Base-by-base conservation (phyloP, 2,329 filamentous ascomycete species). In the Aureobasidium sp. region DNA sequence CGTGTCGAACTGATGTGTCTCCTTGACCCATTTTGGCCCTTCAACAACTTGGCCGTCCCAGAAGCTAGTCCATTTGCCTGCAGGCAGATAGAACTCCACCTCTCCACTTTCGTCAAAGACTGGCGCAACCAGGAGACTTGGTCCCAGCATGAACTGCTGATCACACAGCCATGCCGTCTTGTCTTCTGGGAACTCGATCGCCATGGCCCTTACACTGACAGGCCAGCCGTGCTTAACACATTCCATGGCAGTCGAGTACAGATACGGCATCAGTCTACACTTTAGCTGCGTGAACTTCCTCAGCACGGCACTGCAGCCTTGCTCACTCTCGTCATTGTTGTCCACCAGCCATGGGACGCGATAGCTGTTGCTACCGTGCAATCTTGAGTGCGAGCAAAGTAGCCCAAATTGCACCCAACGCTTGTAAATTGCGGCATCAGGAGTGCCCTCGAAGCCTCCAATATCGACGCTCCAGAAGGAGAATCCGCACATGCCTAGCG, bases 351-450 rank as follows among this genome's bases (percentile, higher is more conserved):
- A 90, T 2, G 87, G 87, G n/a, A 90, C 87, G 20, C 87, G 85
- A 74, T 89, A 90, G 3, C 84, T 87, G 64, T 79, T 82, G 56
- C 84, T 87, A 2, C 87, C 87, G 70, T 90, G 87, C 12, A 90
- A 79, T 15, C 87, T 81, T 41, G 85, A 88, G 72, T 90, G 87
- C 10, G 83, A 84, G 67, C 86, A 89, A 44, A 90, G 75, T 1
- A 90, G 78, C 0, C 87, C 87, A 72, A 90, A 89, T n/a, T 86
- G 86, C 6, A 90, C 86, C 87, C 87, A 90, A 53, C 87, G 84
- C 75, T 90, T 90, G 74, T 90, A 90, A 67, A 90, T 82, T 84
- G 85, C 2, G 79, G 80, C 3, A 51, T 71, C 65, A 0, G 87
- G 87, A 4, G 75, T 81, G 2, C 87, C 87, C 69, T 90, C 87